Evolutionary conservation across 148 eudicot genomes (phyloP), one percentile per base, ranked within the genome.

Genomic region (Chenopodium quinoa): DNA sequence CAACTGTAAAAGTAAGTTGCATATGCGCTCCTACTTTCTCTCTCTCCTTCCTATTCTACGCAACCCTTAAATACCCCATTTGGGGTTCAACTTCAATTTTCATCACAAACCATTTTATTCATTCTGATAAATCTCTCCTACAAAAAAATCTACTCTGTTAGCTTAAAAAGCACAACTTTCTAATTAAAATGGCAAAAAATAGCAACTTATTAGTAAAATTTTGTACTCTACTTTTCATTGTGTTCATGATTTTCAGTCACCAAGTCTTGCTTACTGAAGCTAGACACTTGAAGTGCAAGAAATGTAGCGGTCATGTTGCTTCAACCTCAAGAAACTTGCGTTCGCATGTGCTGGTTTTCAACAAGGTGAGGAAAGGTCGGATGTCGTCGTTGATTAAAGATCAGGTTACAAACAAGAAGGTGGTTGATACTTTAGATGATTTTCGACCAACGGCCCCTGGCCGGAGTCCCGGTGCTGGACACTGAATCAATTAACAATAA

Each of bases 381-480:
- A 31, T 0, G 52, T 48, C 54, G 54, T 50, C 68, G 13, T 69
- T 79, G 75, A 69, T 70, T 2, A 70, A 79, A 19, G 75, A n/a
- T 64, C 20, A 64, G 20, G 1, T 40, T 60, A 25, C 44, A 4
- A 32, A 27, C 1, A 75, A 58, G 6, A 40, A 48, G 62, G 20
- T 34, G 78, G 66, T 9, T 2, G 66, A 67, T 52, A 23, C 79
- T 71, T 63, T 80, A 40, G 86, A 84, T 84, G 80, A 80, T 44
- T 84, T 76, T 46, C 75, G 83, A 25, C 86, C 77, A 50, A 84
- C 86, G 16, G 11, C 80, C 4, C 91, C 90, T 0, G 90, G 91
- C 23, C 89, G 89, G 72, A 89, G 91, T 73, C 91, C 91, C 1
- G 91, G 91, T 44, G 88, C 84, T 68, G 91, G 91, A 4, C 91